phyloP scores from a whole-genome alignment of 2,329 filamentous ascomycete species.

The Sporothrix sp. region DNA sequence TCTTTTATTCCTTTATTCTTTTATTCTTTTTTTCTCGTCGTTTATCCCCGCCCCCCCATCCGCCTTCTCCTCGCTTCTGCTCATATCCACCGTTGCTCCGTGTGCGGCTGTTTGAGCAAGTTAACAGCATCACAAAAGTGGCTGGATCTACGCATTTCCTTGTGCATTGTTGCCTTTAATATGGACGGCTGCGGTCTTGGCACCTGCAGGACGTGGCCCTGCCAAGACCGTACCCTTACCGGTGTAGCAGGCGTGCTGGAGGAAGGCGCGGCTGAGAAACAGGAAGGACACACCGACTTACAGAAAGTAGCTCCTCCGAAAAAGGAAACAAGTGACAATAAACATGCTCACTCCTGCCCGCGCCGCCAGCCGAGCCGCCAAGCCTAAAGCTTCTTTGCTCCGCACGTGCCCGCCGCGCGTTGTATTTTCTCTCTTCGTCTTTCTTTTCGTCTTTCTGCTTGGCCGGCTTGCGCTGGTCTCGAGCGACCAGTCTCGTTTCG shows the following conservation, averaged over 20 bases:
- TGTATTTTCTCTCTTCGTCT: background rate
- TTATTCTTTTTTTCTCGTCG: background rate
- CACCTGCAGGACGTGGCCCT: background rate
- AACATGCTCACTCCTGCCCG: slow-evolving; percentile 10
- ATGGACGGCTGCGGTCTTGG: background rate
- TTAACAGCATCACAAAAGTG: slow-evolving; percentile 4
- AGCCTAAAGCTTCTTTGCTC: background rate
- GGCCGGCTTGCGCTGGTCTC: no score
- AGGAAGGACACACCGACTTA: no score
- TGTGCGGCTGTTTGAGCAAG: slow-evolving; percentile 21
- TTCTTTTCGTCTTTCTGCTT: background rate
- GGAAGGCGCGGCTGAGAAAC: no score
- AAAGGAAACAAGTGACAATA: background rate
- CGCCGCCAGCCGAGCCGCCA: background rate
- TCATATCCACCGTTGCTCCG: no score
- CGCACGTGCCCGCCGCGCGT: background rate
- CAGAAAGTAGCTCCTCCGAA: background rate
- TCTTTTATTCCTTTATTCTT: no score
- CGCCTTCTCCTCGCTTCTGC: background rate
- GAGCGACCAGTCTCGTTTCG: no score
- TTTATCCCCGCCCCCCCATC: no score
- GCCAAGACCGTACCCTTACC: background rate
- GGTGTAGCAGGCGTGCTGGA: background rate
- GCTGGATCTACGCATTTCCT: background rate
- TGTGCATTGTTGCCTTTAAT: background rate